Conservation (phyloP, 2,329 filamentous ascomycete species). For the Thermoascus crustaceus region DNA sequence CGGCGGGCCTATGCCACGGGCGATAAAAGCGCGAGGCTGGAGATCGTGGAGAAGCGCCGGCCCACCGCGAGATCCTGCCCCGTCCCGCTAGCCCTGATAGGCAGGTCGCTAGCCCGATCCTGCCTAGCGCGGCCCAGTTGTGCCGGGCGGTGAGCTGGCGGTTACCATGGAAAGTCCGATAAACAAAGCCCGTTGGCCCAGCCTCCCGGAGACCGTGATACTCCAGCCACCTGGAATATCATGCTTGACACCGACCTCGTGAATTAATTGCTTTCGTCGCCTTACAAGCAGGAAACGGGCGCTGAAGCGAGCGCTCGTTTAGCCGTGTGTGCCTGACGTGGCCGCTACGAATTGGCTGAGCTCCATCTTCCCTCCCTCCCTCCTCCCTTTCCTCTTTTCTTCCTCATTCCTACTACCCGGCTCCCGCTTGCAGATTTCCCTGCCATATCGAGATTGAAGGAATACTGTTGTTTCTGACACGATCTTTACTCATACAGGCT, state of each 20-base stretch:
- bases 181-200: constrained; percentile 38
- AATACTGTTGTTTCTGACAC: neutral
- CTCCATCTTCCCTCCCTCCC: constrained; percentile 23
- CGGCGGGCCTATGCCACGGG: neutral
- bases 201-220: constrained; percentile 21
- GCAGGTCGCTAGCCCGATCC: constrained; percentile 5
- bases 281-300: neutral
- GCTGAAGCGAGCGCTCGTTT: neutral
- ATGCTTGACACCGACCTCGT: constrained; percentile 7
- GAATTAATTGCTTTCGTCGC: constrained; percentile 3
- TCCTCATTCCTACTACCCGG: neutral
- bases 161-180: constrained; percentile 32
- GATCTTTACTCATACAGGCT: neutral
- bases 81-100: too few species aligned
- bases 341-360: constrained; percentile 19
- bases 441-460: neutral
- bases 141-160: constrained; percentile 22
- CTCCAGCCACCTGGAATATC: constrained; percentile 28
- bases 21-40: constrained; percentile 2
- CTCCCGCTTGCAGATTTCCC: neutral
- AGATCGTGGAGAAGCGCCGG: neutral
- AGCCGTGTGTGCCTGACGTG: constrained; percentile 10
- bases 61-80: neutral
- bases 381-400: constrained; percentile 16
- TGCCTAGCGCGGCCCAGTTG: constrained; percentile 8